Conservation (phyloP, 2,329 filamentous ascomycete genomes). For the Gremmenia infestans region DNA sequence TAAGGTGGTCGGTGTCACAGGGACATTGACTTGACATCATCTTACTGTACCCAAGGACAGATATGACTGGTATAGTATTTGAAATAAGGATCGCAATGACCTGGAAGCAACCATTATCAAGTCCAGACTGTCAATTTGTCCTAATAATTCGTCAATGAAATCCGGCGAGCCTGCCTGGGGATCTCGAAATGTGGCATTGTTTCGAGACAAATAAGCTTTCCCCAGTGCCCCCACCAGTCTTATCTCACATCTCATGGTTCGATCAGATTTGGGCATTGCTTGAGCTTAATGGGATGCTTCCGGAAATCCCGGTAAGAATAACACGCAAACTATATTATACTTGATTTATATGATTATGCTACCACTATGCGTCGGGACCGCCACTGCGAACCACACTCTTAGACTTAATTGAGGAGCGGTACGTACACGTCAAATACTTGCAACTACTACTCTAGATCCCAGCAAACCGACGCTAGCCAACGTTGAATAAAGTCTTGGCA, state of each 20-base stretch:
- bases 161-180: not conserved
- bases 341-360: too few relatives aligned
- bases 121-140: not conserved
- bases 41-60: not conserved
- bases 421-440: too few relatives aligned
- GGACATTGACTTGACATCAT: not conserved
- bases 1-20: not conserved
- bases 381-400: too few relatives aligned
- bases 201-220: not conserved
- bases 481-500: too few relatives aligned
- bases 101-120: not conserved
- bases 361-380: too few relatives aligned
- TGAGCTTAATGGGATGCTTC: not conserved
- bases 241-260: not conserved
- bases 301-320: not conserved
- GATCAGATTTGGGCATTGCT: not conserved
- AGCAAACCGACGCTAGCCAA: too few relatives aligned
- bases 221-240: not conserved
- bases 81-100: too few relatives aligned
- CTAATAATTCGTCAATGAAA: not conserved
- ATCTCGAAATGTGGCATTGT: not conserved
- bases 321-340: not conserved
- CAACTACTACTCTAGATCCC: too few relatives aligned
- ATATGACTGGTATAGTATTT: not conserved
- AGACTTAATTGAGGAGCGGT: too few relatives aligned